Evolutionary conservation across 1,284 basidiomycete genomes (phyloP), one percentile per base, ranked within the genome.

Genomic region (Puccinia triticina): DNA sequence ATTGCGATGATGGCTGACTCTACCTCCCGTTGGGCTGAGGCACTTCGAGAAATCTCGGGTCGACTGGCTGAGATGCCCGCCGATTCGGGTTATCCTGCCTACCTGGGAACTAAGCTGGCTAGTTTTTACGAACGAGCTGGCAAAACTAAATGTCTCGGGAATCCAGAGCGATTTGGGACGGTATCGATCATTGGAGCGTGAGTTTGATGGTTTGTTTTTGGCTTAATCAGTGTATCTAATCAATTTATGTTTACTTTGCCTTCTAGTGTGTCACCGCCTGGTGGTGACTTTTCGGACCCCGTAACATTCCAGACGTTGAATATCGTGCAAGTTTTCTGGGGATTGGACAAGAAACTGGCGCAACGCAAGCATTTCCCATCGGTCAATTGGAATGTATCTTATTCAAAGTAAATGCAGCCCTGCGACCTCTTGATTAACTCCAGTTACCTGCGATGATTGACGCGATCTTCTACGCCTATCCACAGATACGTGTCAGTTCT

Each of bases 1-100:
- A 96, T 99, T 46, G 92, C 96, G 75, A 99, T 99, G 97, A 99
- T 99, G 96, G 97, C 96, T 73, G 97, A 99, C 88, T 98, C 96
- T 10, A 98, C 97, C 0, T 98, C 95, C 43, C 95, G 97, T 86
- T 99, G 97, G 97, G 97, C 97, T 77, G 97, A 99, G 88, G 97
- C 97, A 48, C 89, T 99, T 75, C 95, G 97, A 90, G 97, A 99
- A 90, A 98, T 99, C 85, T 98, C 95, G 55, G 97, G 97, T 90
- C 95, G 97, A 89, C 89, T 99, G 82, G 97, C 97, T 53, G 97
- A 99, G 89, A 99, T 99, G 97, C 97, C 97, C 82, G 97, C 97
- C 66, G 97, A 99, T 88, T 98, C 96, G 53, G 95, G 95, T 84
- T 99, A 99, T 89, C 97, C 97, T 76, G 97, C 97, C 7, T 99